Conservation (phyloP, 2,329 filamentous ascomycete genomes). For the Verruconis gallopava region DNA sequence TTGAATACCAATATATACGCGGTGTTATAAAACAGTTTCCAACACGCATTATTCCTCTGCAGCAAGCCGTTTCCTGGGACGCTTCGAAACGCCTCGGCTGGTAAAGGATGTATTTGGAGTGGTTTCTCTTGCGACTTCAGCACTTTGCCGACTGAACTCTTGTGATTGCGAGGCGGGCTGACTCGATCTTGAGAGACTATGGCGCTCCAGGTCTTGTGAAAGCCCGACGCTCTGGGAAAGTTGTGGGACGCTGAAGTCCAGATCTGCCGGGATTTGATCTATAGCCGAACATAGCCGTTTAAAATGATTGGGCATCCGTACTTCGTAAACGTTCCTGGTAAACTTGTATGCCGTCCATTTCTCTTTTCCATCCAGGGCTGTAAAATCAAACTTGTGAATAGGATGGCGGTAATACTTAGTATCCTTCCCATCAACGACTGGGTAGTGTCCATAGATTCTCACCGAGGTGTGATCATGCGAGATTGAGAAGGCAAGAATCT, state of each 20-base stretch:
- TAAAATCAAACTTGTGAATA: too few species aligned
- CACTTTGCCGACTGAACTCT: constrained; percentile 9
- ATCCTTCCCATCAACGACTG: too few species aligned
- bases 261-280: constrained; percentile 9
- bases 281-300: too few species aligned
- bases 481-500: too few species aligned
- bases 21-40: not conserved
- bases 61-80: too few species aligned
- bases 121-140: constrained; percentile 9
- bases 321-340: too few species aligned
- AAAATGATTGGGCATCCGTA: too few species aligned
- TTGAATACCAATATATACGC: constrained; percentile 5
- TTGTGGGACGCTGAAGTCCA: constrained; percentile 10
- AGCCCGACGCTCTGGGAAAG: constrained; percentile 10
- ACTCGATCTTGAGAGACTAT: constrained; percentile 9
- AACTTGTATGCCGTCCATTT: too few species aligned
- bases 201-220: constrained; percentile 10
- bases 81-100: constrained; percentile 10
- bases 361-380: too few species aligned
- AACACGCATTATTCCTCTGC: constrained; percentile 7
- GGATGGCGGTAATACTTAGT: too few species aligned
- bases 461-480: too few species aligned
- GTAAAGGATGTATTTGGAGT: constrained; percentile 10
- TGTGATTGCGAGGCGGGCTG: constrained; percentile 10
- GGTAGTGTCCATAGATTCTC: too few species aligned